A percentile compares a stretch with the other conserved stretches of the same genome.
phyloP scores from a whole-genome alignment of 257 asterid genomes.

The Solanum phureja region DNA sequence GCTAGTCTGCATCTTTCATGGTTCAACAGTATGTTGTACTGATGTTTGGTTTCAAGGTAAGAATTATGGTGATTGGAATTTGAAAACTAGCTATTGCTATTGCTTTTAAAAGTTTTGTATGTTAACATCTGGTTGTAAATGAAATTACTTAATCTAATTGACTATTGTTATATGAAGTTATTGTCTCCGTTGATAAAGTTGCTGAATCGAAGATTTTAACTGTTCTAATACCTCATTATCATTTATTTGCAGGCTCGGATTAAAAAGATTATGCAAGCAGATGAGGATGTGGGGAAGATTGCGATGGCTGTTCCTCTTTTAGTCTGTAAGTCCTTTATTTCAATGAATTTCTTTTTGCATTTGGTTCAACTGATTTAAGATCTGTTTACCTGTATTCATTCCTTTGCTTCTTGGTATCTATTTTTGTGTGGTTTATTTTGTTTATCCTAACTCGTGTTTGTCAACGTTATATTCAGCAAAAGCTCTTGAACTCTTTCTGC shows the following conservation, averaged over 20 bases:
- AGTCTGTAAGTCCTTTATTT: slow-evolving; percentile 36
- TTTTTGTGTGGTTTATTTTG: background rate
- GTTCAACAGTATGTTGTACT: background rate
- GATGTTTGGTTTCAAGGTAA: background rate
- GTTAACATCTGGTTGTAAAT: background rate
- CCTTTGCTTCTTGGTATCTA: background rate
- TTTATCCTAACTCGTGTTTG: background rate
- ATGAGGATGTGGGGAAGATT: slow-evolving; percentile 85
- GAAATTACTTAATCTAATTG: background rate
- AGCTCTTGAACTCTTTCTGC: slow-evolving; percentile 77
- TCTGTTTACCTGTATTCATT: background rate
- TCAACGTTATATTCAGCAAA: slow-evolving; percentile 36
- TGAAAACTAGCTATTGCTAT: background rate
- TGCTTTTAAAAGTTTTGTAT: background rate
- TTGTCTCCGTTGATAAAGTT: background rate
- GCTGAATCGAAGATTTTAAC: background rate
- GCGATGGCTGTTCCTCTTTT: slow-evolving; percentile 84
- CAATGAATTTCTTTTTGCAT: background rate
- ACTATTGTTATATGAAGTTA: background rate
- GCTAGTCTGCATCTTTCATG: background rate
- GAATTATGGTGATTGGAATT: background rate
- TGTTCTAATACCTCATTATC: background rate
- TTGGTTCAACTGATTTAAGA: background rate
- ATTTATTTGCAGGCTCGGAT: slow-evolving; percentile 51
- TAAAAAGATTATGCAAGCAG: slow-evolving; percentile 87